These are phyloP conservation scores for Claviceps sp. DNA, from an alignment of 2,329 filamentous ascomycete genomes.

Conservation along the genomic window DNA sequence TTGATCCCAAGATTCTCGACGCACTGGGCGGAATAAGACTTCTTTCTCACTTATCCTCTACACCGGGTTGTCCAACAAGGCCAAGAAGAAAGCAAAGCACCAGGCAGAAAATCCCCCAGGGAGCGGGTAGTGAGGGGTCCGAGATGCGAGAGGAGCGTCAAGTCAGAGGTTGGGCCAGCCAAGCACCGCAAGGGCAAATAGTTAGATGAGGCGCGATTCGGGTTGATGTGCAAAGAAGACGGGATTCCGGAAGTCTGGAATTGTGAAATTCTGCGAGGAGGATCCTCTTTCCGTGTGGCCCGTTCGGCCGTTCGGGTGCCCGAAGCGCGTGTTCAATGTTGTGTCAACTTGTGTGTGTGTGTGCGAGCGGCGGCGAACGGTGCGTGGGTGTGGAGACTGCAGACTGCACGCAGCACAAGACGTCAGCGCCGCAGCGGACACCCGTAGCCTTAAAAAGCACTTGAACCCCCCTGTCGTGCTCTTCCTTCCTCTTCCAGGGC, in stretches of 20 bases:
- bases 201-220: too few relatives aligned
- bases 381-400: not conserved
- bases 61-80: too few relatives aligned
- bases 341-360: not conserved
- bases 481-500: too few relatives aligned
- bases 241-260: slow-evolving; percentile 2
- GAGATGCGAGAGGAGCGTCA: not conserved
- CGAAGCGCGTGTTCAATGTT: not conserved
- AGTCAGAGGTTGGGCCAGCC: not conserved
- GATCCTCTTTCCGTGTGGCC: slow-evolving; percentile 1
- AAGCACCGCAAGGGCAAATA: not conserved
- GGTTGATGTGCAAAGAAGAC: not conserved
- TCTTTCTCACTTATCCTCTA: too few relatives aligned
- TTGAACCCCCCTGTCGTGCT: too few relatives aligned
- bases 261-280: slow-evolving; percentile 6
- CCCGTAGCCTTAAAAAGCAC: too few relatives aligned
- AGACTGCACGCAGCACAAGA: too few relatives aligned
- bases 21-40: too few relatives aligned
- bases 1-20: too few relatives aligned
- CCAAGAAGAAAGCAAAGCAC: too few relatives aligned
- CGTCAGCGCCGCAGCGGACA: too few relatives aligned
- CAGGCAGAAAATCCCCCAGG: too few relatives aligned
- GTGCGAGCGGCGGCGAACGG: not conserved
- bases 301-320: not conserved
- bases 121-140: not conserved